phyloP scores from a whole-genome alignment of 2,329 filamentous ascomycete genomes.

The Hypocrella siamensis region DNA sequence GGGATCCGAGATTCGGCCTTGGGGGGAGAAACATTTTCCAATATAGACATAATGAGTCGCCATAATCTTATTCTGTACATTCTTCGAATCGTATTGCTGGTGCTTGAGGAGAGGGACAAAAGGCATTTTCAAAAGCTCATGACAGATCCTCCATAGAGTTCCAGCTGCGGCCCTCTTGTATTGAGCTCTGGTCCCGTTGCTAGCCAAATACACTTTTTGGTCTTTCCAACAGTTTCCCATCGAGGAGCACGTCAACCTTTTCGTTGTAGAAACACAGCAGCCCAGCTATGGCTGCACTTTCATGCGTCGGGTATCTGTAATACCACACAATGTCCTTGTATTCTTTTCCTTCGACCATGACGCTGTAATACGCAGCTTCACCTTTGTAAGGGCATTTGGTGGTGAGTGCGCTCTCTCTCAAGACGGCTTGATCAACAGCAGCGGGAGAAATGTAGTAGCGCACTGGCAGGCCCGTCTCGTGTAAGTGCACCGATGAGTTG shows the following conservation, averaged over 20 bases:
- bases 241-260: conserved; percentile 46
- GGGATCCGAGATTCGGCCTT: too few relatives aligned
- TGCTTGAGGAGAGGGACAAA: too few relatives aligned
- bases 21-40: too few relatives aligned
- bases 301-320: conserved; percentile 39
- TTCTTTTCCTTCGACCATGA: conserved; percentile 27
- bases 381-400: conserved; percentile 55
- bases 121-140: too few relatives aligned
- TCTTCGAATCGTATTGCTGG: too few relatives aligned
- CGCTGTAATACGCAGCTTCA: conserved; percentile 43
- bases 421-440: conserved; percentile 25
- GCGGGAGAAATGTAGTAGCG: conserved; percentile 44
- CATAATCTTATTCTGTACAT: too few relatives aligned
- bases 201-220: too few relatives aligned
- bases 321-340: conserved; percentile 45
- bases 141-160: too few relatives aligned
- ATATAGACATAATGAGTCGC: too few relatives aligned
- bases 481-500: conserved; percentile 32
- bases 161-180: too few relatives aligned
- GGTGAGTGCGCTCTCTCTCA: conserved; percentile 33
- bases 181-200: too few relatives aligned
- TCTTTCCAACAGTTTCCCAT: conserved; percentile 20
- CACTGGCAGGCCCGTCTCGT: conserved; percentile 43
- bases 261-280: conserved; percentile 52
- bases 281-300: conserved; percentile 39